Evolutionary conservation across 1,284 basidiomycete genomes (phyloP).

Genomic region (Vanrija pseudolonga): DNA sequence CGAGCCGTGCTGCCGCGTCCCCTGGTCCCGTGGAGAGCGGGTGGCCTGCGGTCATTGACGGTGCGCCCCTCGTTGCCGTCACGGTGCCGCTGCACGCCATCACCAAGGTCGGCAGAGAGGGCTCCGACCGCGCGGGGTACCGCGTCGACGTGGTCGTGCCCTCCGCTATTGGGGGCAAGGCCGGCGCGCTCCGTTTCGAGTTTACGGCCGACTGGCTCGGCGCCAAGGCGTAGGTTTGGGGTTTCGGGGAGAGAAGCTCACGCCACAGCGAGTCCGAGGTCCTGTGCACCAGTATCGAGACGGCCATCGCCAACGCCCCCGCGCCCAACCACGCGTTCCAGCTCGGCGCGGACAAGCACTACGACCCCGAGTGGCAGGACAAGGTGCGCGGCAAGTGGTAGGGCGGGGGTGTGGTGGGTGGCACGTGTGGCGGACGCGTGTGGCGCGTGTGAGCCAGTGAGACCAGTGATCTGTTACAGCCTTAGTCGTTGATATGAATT

Average conservation of each 20-base stretch:
- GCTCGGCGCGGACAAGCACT: slow-evolving; percentile 23
- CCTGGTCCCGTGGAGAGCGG: slow-evolving; percentile 26
- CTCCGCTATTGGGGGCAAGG: slow-evolving; percentile 18
- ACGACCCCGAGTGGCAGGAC: slow-evolving; percentile 12
- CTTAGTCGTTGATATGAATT: no score
- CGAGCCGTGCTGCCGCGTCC: not conserved
- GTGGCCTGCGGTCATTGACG: slow-evolving; percentile 39
- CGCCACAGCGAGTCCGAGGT: slow-evolving; percentile 6
- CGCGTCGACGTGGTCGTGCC: slow-evolving; percentile 3
- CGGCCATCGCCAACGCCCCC: not conserved
- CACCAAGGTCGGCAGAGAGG: slow-evolving; percentile 21
- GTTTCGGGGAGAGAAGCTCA: not conserved
- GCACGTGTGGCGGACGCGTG: no score
- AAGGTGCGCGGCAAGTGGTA: slow-evolving; percentile 16
- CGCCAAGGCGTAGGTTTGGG: slow-evolving; percentile 39
- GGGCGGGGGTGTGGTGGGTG: no score
- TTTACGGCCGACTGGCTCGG: slow-evolving; percentile 47
- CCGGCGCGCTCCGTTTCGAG: slow-evolving; percentile 39
- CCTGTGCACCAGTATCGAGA: slow-evolving; percentile 4
- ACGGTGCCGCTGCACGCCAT: slow-evolving; percentile 26
- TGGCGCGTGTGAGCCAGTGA: no score
- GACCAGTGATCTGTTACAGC: no score
- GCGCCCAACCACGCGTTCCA: slow-evolving; percentile 30
- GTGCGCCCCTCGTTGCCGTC: slow-evolving; percentile 29
- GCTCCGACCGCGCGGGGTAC: not conserved